Evolutionary conservation across 2,329 filamentous ascomycete genomes (phyloP), one percentile per base, ranked within the genome.

Genomic region (Cladosporium austrohemisphaericum): DNA sequence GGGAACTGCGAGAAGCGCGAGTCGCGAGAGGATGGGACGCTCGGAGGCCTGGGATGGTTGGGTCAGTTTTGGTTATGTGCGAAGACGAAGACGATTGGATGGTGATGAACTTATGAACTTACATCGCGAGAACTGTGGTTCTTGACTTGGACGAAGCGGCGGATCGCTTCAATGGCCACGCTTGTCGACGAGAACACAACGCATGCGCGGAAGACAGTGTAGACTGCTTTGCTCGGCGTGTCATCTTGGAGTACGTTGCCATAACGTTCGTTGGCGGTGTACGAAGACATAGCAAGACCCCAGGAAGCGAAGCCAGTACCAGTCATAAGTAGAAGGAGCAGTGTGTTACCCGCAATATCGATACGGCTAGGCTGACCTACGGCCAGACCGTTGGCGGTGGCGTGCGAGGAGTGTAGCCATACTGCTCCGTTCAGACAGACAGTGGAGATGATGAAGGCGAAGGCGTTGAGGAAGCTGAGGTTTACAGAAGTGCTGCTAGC

Each of bases 361-460:
- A 47, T 32, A 10, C 31, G 19, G 8, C 25, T 13, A 1, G 49
- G 49, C 20, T 41, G 25, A 2, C 31, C 29, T 14, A 48, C 20
- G 13, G 20, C 35, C 5, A 44, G 36, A 16, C 49, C 49, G 23
- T 51, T 51, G 14, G 28, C 10, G 2, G 36, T 41, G 11, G 37
- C 41, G 23, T 51, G 49, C 11, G 26, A 35, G 5, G 41, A 35
- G 29, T 51, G 43, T 11, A 51, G 18, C 49, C 49, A 51, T 11
- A 48, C 43, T 3, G 32, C 49, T 20, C 49, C 49, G 35, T 47
- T 51, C 16, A 51, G 22, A n/a, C 36, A 18, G 28, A 44, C 31
- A 16, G 49, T 47, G 19, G 40, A 47, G 36, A 51, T 25, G 41
- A 51, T 51, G 36, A 45, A 35, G 4, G 41, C 43, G 18, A 51